Evolutionary conservation across 306 rosid genomes (phyloP), one percentile per base, ranked within the genome.

Genomic region (Pyrus communis): DNA sequence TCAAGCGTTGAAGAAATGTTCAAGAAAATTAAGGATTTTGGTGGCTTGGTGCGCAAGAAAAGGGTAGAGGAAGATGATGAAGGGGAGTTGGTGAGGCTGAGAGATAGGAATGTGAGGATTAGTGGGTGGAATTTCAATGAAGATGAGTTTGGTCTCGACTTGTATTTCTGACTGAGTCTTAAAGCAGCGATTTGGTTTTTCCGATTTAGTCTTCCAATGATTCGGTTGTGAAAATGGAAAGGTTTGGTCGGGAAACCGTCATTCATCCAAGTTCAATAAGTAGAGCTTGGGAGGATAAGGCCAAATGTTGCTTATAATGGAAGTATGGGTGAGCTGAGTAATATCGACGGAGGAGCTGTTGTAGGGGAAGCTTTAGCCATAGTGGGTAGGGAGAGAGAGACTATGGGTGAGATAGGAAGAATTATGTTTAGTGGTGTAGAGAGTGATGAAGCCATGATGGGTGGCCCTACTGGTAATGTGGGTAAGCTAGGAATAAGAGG

Each of bases 81-180:
- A 1, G 35, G 13, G 0, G 75, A 68, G 5, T 6, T 19, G 5
- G 5, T 0, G 77, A 59, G 25, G 43, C 15, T 17, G 12, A 71
- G 52, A 12, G 71, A 52, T 8, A 79, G 75, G 58, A 51, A 42
- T 4, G 80, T 90, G 71, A 90, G 89, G 75, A 86, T 92, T 7
- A 88, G 88, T 52, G 88, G 90, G 9, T 90, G 93, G 96, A 86
- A 88, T 69, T 92, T 86, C 82, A 87, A 92, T 55, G 91, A 90
- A 80, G 91, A 90, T 0, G 88, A 83, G 3, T 81, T 92, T 66
- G 58, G 84, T 19, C 86, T 92, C 19, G 80, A 87, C 12, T 88
- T 91, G 5, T 87, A 0, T 92, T 88, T 45, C 93, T 87, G 5
- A 73, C 62, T 1, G 78, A 79, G 35, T 12, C 74, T 9, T 15